Percentiles rank a stretch among this genome's conserved stretches.
Conservation (phyloP, 495 filamentous ascomycete genomes). For the Pseudoneurospora amorphoporcata region DNA sequence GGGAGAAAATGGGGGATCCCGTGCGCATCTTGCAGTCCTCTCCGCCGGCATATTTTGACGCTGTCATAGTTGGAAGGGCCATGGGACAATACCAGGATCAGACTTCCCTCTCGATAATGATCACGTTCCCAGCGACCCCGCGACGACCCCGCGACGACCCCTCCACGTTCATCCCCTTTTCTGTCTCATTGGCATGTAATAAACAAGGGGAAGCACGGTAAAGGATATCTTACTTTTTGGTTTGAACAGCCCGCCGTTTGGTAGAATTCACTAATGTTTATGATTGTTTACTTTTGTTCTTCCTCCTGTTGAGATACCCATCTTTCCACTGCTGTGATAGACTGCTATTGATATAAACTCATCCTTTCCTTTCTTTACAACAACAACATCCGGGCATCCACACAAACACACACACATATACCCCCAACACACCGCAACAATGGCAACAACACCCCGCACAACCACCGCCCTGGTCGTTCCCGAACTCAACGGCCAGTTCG, state of each 20-base stretch:
- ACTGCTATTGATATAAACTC: background rate
- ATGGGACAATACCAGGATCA: background rate
- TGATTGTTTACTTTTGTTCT: background rate
- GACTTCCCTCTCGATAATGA: background rate
- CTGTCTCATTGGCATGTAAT: background rate
- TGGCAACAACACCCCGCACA: constrained; percentile 7
- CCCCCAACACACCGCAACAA: background rate
- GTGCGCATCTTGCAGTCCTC: background rate
- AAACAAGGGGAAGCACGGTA: background rate
- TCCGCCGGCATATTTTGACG: background rate
- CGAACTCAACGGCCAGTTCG: constrained; percentile 17
- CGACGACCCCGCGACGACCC: background rate
- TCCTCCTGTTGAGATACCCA: background rate
- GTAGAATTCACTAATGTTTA: background rate
- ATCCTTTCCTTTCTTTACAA: background rate
- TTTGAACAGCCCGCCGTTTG: background rate
- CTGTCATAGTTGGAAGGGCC: background rate
- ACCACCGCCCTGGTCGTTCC: constrained; percentile 22
- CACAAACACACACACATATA: background rate
- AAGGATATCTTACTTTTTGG: background rate
- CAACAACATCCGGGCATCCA: background rate
- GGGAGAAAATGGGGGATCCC: background rate
- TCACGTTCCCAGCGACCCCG: background rate
- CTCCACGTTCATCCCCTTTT: background rate
- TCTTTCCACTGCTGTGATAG: background rate